Conservation (phyloP, 768 basidiomycete genomes). For the Serendipita sp. region DNA sequence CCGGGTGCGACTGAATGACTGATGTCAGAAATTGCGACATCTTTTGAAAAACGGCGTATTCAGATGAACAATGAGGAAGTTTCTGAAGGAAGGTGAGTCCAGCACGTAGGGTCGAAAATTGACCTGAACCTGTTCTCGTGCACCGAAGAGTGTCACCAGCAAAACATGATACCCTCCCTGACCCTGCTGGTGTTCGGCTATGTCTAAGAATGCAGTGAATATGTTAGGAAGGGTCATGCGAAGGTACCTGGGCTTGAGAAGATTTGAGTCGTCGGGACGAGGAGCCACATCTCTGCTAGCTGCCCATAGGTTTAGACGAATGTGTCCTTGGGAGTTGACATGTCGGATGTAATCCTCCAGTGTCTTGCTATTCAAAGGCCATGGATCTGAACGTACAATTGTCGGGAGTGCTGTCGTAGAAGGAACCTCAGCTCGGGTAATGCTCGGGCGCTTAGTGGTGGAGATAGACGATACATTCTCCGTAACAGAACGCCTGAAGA, state of each 20-base stretch:
- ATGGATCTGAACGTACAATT: neutral
- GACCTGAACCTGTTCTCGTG: constrained; percentile 43
- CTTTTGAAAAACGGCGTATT: constrained; percentile 45
- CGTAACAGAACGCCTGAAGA: neutral
- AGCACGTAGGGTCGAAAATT: constrained; percentile 8
- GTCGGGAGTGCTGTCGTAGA: neutral
- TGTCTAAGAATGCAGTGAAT: constrained; percentile 41
- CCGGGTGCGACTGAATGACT: constrained; percentile 39
- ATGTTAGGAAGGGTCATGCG: constrained; percentile 51
- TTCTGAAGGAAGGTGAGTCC: constrained; percentile 26
- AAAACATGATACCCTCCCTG: neutral
- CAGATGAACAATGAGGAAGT: constrained; percentile 51
- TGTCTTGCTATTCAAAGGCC: neutral
- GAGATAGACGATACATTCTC: neutral
- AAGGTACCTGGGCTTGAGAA: constrained; percentile 16
- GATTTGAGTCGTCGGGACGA: neutral
- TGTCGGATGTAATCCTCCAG: neutral
- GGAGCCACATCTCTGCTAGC: too few relatives aligned
- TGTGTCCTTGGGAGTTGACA: neutral
- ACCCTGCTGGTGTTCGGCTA: constrained; percentile 20
- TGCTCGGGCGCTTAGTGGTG: neutral
- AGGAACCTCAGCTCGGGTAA: neutral
- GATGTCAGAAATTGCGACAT: constrained; percentile 51
- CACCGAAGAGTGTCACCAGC: constrained; percentile 53
- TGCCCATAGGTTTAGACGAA: neutral